A percentile compares a stretch with the other conserved stretches of the same genome.
These are phyloP conservation scores for Exophiala spinifera DNA, from an alignment of 2,329 filamentous ascomycete genomes.

Conservation along the genomic window DNA sequence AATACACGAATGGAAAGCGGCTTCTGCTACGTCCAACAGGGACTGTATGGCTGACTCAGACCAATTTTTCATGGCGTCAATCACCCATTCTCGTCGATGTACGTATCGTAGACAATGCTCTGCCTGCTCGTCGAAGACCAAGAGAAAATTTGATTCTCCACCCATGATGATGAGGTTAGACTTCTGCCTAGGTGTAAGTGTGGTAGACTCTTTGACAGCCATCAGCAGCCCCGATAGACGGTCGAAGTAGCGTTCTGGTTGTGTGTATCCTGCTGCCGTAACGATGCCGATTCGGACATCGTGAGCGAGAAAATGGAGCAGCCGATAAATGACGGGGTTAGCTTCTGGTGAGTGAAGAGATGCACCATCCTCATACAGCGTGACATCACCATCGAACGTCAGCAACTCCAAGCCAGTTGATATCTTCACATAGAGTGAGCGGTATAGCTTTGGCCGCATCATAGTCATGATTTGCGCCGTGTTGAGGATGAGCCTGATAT, in stretches of 20 bases:
- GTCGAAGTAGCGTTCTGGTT: slow-evolving; percentile 79
- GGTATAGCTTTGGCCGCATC: slow-evolving; percentile 49
- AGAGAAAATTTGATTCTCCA: slow-evolving; percentile 93
- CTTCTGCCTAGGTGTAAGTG: slow-evolving; percentile 64
- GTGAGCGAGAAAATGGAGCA: slow-evolving; percentile 68
- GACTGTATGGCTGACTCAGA: slow-evolving; percentile 66
- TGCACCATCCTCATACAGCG: slow-evolving; percentile 86
- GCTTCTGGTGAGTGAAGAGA: slow-evolving; percentile 61
- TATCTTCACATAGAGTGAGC: slow-evolving; percentile 16
- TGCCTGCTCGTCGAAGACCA: slow-evolving; percentile 66
- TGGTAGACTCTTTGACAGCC: slow-evolving; percentile 62
- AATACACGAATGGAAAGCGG: slow-evolving; percentile 76
- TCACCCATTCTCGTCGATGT: slow-evolving; percentile 55
- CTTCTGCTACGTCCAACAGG: slow-evolving; percentile 86
- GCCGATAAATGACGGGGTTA: slow-evolving; percentile 71
- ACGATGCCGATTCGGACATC: slow-evolving; percentile 90
- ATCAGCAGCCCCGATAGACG: slow-evolving; percentile 84
- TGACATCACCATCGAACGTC: slow-evolving; percentile 97
- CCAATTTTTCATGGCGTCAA: slow-evolving; percentile 54
- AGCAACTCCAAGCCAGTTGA: slow-evolving; percentile 73
- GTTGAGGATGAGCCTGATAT: slow-evolving; percentile 88
- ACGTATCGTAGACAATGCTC: slow-evolving; percentile 67
- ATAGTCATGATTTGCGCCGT: slow-evolving; percentile 92
- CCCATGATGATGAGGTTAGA: slow-evolving; percentile 86
- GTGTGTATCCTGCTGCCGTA: slow-evolving; percentile 91